phyloP scores from a whole-genome alignment of 495 filamentous ascomycete genomes.

The Podospora anserina region DNA sequence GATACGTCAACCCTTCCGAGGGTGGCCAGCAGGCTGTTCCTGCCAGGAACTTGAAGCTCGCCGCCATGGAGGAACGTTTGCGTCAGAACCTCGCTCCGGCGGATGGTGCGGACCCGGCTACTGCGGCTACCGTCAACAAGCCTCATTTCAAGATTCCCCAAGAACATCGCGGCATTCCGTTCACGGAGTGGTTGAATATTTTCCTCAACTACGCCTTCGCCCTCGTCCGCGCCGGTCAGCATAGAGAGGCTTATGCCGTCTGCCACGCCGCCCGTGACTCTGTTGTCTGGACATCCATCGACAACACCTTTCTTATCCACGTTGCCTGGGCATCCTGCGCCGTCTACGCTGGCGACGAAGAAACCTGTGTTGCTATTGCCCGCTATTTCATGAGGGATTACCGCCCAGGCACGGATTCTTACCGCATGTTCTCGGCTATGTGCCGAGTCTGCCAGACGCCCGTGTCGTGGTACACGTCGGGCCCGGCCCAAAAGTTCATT shows the following conservation, averaged over 20 bases:
- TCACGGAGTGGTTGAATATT: constrained; percentile 83
- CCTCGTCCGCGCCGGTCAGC: constrained; percentile 56
- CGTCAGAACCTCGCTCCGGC: constrained; percentile 46
- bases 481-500: constrained; percentile 78
- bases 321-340: constrained; percentile 83
- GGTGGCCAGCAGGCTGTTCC: constrained; percentile 46
- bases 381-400: constrained; percentile 86
- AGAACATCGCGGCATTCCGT: constrained; percentile 74
- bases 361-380: constrained; percentile 61
- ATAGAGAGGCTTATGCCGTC: constrained; percentile 68
- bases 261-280: constrained; percentile 71
- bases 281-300: constrained; percentile 71
- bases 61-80: constrained; percentile 67
- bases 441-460: constrained; percentile 61
- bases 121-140: constrained; percentile 32
- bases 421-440: constrained; percentile 72
- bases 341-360: constrained; percentile 72
- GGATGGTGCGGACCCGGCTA: constrained; percentile 23
- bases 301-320: constrained; percentile 68
- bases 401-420: constrained; percentile 79
- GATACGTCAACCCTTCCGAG: constrained; percentile 53
- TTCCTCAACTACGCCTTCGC: constrained; percentile 81
- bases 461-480: constrained; percentile 57
- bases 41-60: constrained; percentile 56
- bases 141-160: constrained; percentile 35